Conservation (phyloP, 2,329 filamentous ascomycete species). For the Amesomyces nigricolor region DNA sequence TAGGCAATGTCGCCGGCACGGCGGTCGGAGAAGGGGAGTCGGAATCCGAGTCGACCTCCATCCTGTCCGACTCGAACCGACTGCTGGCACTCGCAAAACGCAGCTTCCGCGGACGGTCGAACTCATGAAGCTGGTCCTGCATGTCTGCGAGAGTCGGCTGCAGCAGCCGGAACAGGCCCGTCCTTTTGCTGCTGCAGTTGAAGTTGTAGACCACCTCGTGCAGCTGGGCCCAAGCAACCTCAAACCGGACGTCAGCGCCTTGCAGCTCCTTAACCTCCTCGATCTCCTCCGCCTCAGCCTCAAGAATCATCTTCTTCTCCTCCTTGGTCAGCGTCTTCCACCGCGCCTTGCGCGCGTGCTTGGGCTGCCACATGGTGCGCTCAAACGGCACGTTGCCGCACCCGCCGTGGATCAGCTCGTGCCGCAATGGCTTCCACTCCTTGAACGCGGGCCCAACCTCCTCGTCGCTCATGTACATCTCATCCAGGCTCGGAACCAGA, state of each 20-base stretch:
- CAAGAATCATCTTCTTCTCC: conserved; percentile 36
- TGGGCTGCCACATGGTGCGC: conserved; percentile 37
- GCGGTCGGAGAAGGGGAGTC: not conserved
- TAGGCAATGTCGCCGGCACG: not conserved
- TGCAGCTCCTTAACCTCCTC: conserved; percentile 4
- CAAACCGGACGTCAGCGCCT: not conserved
- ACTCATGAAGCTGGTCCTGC: not conserved
- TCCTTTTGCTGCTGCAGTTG: not conserved
- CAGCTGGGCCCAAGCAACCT: conserved; percentile 1
- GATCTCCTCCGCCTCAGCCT: conserved; percentile 28
- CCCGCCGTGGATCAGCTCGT: conserved; percentile 20
- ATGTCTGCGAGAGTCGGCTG: not conserved
- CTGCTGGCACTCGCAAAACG: not conserved
- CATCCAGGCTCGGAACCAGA: conserved; percentile 44
- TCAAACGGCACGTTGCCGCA: conserved; percentile 33
- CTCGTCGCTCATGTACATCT: conserved; percentile 48
- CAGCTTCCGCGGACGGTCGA: not conserved
- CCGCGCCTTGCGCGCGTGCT: conserved; percentile 41
- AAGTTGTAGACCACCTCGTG: not conserved
- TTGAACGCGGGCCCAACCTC: conserved; percentile 28
- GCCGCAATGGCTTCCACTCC: conserved; percentile 16
- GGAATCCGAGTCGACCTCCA: conserved; percentile 8
- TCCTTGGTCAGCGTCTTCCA: conserved; percentile 36
- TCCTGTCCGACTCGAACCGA: not conserved
- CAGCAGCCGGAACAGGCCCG: not conserved